phyloP scores from a whole-genome alignment of 352 stramenopile species.

The Stramenopiles sp. region DNA sequence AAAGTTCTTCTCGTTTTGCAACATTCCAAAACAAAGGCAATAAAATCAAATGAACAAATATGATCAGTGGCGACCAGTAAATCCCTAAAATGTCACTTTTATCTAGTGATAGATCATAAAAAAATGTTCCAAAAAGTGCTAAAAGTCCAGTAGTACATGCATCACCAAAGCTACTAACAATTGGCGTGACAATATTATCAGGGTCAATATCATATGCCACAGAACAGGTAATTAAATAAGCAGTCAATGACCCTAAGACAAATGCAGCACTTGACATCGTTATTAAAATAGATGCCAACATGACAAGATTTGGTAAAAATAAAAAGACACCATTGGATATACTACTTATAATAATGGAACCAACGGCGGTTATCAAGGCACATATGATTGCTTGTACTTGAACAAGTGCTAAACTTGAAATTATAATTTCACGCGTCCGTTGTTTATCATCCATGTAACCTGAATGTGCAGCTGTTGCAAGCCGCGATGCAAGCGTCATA shows the following conservation, averaged over 20 bases:
- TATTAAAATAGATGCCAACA: not conserved
- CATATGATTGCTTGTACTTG: not conserved
- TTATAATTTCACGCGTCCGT: not conserved
- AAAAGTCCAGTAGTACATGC: not conserved
- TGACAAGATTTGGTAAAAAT: not conserved
- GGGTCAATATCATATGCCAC: not conserved
- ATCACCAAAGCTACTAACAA: slow-evolving; percentile 6
- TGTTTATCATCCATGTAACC: not conserved
- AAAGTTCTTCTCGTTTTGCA: not conserved
- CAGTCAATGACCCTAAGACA: not conserved
- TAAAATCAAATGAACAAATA: not conserved
- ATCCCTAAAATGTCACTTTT: not conserved
- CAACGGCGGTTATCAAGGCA: not conserved
- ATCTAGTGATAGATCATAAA: not conserved
- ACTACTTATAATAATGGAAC: not conserved
- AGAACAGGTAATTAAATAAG: not conserved
- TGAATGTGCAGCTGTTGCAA: not conserved
- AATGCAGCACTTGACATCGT: not conserved
- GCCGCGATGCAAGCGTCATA: not conserved
- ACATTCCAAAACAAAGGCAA: not conserved
- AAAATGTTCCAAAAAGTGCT: not conserved
- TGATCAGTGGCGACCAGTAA: not conserved
- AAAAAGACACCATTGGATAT: not conserved
- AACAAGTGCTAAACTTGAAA: not conserved
- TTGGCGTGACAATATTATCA: slow-evolving; percentile 1